Base-by-base conservation (phyloP, 768 basidiomycete species). In the Russula abietina region DNA sequence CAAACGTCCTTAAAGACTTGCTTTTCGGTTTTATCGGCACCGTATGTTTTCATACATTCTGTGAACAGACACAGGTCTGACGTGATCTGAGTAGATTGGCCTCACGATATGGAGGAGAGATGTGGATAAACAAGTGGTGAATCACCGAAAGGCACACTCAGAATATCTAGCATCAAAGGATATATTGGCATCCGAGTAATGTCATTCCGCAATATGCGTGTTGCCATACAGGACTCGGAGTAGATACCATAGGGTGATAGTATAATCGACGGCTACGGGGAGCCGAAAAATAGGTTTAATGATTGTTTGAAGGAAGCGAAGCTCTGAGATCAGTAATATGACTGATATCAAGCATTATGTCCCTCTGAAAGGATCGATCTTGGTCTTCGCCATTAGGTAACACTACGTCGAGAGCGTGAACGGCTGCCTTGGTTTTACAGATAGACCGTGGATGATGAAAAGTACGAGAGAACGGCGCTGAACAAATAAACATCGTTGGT, bases 331-430 rank as follows among this genome's bases (percentile, higher is more conserved):
- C 68, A 68, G 72, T 70, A 62, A 72, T 53, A 55, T 16, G 19
- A 61, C 66, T 74, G 65, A 68, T 72, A 67, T 65, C 65, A 54
- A 79, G 88, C 87, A 91, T 90, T 90, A 88, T 83, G 83, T 82
- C 82, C 80, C 76, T 81, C 83, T 72, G 75, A 70, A 22, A 48
- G 22, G 74, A 71, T 66, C 73, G 16, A 39, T 90, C 83, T 89
- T 72, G 87, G 84, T 87, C 83, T 78, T 81, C 79, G 84, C 88
- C 88, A 91, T 91, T 89, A 84, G 78, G 86, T 78, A 73, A 72
- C 75, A 69, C 79, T 78, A 78, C 57, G 79, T 77, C 77, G 65
- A 57, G 71, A 69, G 67, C 63, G 61, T 59, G 70, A 67, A 75
- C 78, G 75, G 79, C 75, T 79, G 80, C 77, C 86, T 84, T 87